These are phyloP conservation scores for Eucalyptus leucophloia DNA, from an alignment of 345 rosid species.

Conservation along the genomic window DNA sequence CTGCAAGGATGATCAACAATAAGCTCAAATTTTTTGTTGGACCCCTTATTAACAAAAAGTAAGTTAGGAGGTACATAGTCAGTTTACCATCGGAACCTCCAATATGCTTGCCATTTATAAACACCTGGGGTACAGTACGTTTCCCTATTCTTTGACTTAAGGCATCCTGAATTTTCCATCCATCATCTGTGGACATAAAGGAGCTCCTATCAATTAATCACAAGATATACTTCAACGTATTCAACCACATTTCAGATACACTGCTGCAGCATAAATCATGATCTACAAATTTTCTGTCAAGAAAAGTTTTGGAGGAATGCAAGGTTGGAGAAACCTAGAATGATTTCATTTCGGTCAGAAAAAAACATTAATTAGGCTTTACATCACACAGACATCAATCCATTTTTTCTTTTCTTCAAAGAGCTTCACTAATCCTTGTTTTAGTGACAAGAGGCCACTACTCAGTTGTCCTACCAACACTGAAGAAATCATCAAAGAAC, in stretches of 20 bases:
- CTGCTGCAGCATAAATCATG: neutral
- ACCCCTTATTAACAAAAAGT: neutral
- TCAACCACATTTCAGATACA: neutral
- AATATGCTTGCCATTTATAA: constrained; percentile 70
- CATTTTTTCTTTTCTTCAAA: neutral
- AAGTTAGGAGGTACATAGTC: neutral
- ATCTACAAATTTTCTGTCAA: neutral
- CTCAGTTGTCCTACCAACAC: neutral
- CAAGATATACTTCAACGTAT: neutral
- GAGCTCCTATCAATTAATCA: neutral
- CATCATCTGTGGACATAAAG: constrained; percentile 43
- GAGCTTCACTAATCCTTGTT: neutral
- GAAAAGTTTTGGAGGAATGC: neutral
- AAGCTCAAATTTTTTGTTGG: neutral
- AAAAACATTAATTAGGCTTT: neutral
- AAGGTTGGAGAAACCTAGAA: neutral
- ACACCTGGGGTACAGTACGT: constrained; percentile 92
- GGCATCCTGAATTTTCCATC: constrained; percentile 57
- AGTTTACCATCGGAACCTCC: constrained; percentile 85
- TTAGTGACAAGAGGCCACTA: neutral
- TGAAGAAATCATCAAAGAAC: neutral
- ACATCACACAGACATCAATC: neutral
- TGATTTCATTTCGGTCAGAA: neutral
- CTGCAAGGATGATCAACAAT: constrained; percentile 18
- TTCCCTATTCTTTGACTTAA: constrained; percentile 44